These are phyloP conservation scores for Spatholobus suberectus DNA, from an alignment of 306 rosid genomes.

Conservation along the genomic window DNA sequence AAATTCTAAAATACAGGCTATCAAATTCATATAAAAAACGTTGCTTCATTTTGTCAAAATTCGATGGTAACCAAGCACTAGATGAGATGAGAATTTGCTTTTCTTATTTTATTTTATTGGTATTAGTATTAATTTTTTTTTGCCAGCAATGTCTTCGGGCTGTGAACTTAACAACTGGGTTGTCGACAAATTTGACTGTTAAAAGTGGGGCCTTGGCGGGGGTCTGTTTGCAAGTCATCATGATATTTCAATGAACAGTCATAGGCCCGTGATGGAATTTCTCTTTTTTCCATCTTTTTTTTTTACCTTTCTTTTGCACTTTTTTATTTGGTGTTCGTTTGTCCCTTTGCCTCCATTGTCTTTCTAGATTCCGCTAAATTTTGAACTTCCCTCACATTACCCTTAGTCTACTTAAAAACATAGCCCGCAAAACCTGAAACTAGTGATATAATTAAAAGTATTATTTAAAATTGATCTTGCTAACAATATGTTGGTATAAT, in stretches of 20 bases:
- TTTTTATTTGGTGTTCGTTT: constrained; percentile 9
- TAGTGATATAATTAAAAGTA: too few relatives aligned
- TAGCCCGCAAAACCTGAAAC: background rate
- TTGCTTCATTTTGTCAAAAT: background rate
- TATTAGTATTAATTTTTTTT: background rate
- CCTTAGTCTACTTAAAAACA: too few relatives aligned
- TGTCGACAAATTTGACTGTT: constrained; percentile 39
- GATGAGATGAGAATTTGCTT: background rate
- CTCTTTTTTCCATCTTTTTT: constrained; percentile 26
- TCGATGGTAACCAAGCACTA: constrained; percentile 15
- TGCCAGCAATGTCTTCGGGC: background rate
- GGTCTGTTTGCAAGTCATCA: constrained; percentile 45
- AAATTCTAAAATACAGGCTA: background rate
- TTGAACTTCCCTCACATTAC: constrained; percentile 19
- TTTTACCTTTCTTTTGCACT: constrained; percentile 14
- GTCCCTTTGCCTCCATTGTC: constrained; percentile 13
- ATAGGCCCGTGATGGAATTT: constrained; percentile 72
- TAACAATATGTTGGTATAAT: background rate
- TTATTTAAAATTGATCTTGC: background rate
- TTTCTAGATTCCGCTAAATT: background rate
- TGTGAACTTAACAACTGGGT: too few relatives aligned
- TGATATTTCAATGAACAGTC: constrained; percentile 63
- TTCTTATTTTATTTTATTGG: background rate
- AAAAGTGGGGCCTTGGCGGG: constrained; percentile 40
- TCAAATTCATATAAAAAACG: background rate